These are phyloP conservation scores for Flagelloscypha sp. DNA, from an alignment of 768 basidiomycete genomes.

Conservation along the genomic window DNA sequence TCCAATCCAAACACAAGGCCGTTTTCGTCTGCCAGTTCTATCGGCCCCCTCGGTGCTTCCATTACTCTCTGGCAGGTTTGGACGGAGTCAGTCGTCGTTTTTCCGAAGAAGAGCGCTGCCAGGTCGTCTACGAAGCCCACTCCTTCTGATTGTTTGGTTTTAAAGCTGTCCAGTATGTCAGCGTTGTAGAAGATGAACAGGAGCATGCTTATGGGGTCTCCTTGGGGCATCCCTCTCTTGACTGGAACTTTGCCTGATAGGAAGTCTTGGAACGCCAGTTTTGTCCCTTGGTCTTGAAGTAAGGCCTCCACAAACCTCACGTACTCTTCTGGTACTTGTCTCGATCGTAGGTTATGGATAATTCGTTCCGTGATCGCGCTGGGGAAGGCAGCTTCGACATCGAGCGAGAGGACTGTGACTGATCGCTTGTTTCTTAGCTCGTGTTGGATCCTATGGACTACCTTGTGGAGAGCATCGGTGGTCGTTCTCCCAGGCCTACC, in stretches of 20 bases:
- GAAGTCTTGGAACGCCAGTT: conserved; percentile 20
- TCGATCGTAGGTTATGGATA: conserved; percentile 15
- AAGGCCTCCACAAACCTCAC: conserved; percentile 9
- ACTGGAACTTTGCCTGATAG: conserved; percentile 12
- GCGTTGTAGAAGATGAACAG: conserved; percentile 19
- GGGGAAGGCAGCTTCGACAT: conserved; percentile 22
- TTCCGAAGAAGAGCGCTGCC: conserved; percentile 5
- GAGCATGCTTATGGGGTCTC: conserved; percentile 16
- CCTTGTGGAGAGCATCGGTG: conserved; percentile 19
- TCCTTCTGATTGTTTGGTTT: conserved; percentile 1
- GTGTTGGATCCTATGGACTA: conserved; percentile 14
- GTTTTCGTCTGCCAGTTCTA: conserved; percentile 1
- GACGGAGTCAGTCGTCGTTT: conserved; percentile 2
- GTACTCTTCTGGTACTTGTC: conserved; percentile 15
- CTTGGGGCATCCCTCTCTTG: conserved; percentile 18
- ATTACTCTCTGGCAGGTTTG: conserved; percentile 10
- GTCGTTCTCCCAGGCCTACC: conserved; percentile 21
- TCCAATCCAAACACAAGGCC: conserved; percentile 3
- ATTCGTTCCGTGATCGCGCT: conserved; percentile 14
- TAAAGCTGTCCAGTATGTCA: conserved; percentile 12
- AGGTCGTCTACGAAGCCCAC: conserved; percentile 15
- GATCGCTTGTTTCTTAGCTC: conserved; percentile 16
- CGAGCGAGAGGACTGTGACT: conserved; percentile 19
- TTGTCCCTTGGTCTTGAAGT: conserved; percentile 13
- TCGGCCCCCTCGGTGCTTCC: conserved; percentile 1